A percentile compares a stretch with the other conserved stretches of the same genome.
Evolutionary conservation across 768 basidiomycete genomes (phyloP).

Genomic region (Rhodosporidiobolus sp.): DNA sequence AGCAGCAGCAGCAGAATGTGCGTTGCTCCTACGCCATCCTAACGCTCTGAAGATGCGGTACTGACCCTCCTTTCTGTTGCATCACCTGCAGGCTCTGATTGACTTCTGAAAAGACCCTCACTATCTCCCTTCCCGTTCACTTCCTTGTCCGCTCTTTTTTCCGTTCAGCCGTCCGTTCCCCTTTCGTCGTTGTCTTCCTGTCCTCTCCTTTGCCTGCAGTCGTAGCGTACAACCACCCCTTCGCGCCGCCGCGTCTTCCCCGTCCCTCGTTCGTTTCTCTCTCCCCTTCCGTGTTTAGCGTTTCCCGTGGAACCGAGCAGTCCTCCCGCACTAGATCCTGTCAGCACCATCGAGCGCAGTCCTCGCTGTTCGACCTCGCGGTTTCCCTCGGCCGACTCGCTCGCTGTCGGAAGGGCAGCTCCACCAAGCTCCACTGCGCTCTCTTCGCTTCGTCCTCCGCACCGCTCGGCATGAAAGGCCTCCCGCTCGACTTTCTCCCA

Average conservation of each 20-base stretch:
- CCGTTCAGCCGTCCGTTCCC: no score
- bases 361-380: no score
- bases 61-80: not conserved
- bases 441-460: not conserved
- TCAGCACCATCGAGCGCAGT: no score
- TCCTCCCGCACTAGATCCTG: no score
- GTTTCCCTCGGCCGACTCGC: not conserved
- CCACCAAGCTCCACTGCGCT: not conserved
- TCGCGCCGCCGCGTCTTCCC: no score
- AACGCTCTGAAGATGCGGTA: not conserved
- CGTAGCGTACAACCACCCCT: no score
- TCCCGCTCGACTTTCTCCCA: not conserved
- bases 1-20: conserved; percentile 29
- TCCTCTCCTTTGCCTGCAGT: no score
- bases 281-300: no score
- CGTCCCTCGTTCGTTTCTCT: no score
- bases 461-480: not conserved
- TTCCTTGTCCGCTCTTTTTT: not conserved
- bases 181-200: no score
- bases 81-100: no score
- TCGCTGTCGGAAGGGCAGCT: not conserved
- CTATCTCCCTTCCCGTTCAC: not conserved
- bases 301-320: no score
- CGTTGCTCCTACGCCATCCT: not conserved
- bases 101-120: not conserved